These are phyloP conservation scores for Blastocystis hominis DNA, from an alignment of 352 stramenopile genomes.

Conservation along the genomic window DNA sequence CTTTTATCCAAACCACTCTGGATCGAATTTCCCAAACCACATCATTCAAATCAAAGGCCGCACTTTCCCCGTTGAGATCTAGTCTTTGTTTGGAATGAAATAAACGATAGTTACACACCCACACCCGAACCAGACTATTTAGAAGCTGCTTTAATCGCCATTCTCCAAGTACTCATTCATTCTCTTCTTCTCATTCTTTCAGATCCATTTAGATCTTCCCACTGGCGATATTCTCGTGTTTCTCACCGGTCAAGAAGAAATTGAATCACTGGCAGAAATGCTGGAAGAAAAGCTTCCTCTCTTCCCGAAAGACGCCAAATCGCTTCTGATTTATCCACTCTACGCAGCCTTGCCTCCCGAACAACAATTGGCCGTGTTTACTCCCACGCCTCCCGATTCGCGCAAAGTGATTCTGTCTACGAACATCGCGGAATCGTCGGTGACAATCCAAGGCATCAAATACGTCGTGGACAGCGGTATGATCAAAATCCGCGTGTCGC, in stretches of 20 bases:
- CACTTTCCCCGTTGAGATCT: slow-evolving; percentile 57
- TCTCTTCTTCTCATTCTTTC: too few relatives aligned
- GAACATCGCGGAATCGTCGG: slow-evolving; percentile 89
- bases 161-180: slow-evolving; percentile 74
- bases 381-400: slow-evolving; percentile 66
- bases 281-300: slow-evolving; percentile 73
- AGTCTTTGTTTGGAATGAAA: not conserved
- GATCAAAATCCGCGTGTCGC: slow-evolving; percentile 79
- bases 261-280: slow-evolving; percentile 77
- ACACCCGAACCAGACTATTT: slow-evolving; percentile 78
- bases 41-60: slow-evolving; percentile 58
- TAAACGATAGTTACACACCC: slow-evolving; percentile 64
- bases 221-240: slow-evolving; percentile 79
- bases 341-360: slow-evolving; percentile 86
- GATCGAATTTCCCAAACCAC: not conserved
- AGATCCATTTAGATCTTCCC: slow-evolving; percentile 66
- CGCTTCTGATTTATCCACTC: slow-evolving; percentile 76
- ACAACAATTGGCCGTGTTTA: slow-evolving; percentile 84
- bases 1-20: slow-evolving; percentile 64
- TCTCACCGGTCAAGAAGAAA: slow-evolving; percentile 90
- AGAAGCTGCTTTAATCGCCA: slow-evolving; percentile 73
- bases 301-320: slow-evolving; percentile 63
- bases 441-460: slow-evolving; percentile 92
- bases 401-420: slow-evolving; percentile 74
- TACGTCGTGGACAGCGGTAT: slow-evolving; percentile 91